A percentile compares a stretch with the other conserved stretches of the same genome.
Evolutionary conservation across 78 protist genomes (phyloP).

Genomic region (Andalucia godoyi): DNA sequence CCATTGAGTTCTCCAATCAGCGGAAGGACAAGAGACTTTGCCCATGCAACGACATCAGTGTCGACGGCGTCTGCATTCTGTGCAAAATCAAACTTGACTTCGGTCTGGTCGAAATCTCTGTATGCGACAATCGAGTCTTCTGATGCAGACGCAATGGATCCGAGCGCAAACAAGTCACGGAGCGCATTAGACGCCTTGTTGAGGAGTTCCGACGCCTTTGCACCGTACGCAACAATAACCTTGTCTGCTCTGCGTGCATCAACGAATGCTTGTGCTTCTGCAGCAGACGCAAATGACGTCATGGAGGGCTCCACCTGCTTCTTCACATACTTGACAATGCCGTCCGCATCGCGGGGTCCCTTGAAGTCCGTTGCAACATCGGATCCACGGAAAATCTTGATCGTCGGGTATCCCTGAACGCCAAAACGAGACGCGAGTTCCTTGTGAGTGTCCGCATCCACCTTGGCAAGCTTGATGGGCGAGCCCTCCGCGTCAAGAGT

Average conservation of each 20-base stretch:
- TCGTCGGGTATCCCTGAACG: conserved; percentile 37
- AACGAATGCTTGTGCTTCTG: conserved; percentile 17
- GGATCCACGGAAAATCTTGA: conserved; percentile 27
- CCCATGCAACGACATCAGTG: too few species aligned
- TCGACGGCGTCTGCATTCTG: too few species aligned
- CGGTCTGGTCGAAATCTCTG: too few species aligned
- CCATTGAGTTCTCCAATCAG: too few species aligned
- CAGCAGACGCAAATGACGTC: conserved; percentile 16
- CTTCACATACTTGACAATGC: conserved; percentile 37
- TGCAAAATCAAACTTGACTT: too few species aligned
- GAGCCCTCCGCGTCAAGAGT: conserved; percentile 6
- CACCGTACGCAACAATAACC: conserved; percentile 21
- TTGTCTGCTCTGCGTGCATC: background rate
- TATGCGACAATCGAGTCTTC: too few species aligned
- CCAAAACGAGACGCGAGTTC: background rate
- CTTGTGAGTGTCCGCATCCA: conserved; percentile 32
- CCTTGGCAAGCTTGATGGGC: conserved; percentile 18
- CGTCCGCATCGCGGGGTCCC: conserved; percentile 49
- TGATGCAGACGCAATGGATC: too few species aligned
- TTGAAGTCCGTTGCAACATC: conserved; percentile 53
- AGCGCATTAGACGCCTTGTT: too few species aligned
- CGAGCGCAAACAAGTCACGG: too few species aligned
- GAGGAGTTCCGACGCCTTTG: background rate
- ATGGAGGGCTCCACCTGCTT: conserved; percentile 44
- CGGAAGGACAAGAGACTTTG: too few species aligned